Evolutionary conservation across 306 rosid species (phyloP), one percentile per base, ranked within the genome.

Genomic region (Rubus parviflorus): DNA sequence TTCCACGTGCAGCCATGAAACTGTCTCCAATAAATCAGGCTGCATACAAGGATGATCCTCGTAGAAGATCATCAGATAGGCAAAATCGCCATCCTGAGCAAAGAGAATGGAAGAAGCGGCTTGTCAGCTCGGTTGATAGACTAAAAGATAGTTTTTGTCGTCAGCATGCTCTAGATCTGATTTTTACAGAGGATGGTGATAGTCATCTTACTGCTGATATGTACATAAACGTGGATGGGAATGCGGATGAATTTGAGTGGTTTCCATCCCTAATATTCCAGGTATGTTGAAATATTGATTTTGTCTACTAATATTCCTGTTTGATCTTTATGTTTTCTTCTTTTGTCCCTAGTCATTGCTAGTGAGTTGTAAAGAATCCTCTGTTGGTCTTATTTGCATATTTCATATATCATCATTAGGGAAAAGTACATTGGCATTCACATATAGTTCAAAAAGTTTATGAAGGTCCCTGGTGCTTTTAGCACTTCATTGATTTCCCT

Each of bases 71-170:
- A 75, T 83, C 89, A 30, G 98, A 96, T 66, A 91, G 93, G 87
- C 97, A 92, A 83, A 92, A 92, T 73, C 99, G 98, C 63, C 97
- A 96, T 83, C 98, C 98, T 77, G 99, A 92, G 85, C 99, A 92
- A 84, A 88, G 99, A 85, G 99, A 92, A 81, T 96, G 99, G 99
- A 92, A 84, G 88, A 92, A 89, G 81, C 88, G 98, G 74, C 97
- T 96, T 57, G 96, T 61, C 58, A 77, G 90, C 85, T 89, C 98
- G 6, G 93, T 91, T 64, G 99, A 96, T 81, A 88, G 93, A 77
- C 86, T 96, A 85, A 96, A 96, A 83, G 93, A 96, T 76, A 87
- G 94, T 73, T 96, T 96, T 85, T 93, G 99, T 78, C 96, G 90
- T 57, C 97, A 91, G 75, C 99, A 96, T 86, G 99, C 94, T 60